Evolutionary conservation across 352 stramenopile genomes (phyloP).

Genomic region (Pythium inflatum): DNA sequence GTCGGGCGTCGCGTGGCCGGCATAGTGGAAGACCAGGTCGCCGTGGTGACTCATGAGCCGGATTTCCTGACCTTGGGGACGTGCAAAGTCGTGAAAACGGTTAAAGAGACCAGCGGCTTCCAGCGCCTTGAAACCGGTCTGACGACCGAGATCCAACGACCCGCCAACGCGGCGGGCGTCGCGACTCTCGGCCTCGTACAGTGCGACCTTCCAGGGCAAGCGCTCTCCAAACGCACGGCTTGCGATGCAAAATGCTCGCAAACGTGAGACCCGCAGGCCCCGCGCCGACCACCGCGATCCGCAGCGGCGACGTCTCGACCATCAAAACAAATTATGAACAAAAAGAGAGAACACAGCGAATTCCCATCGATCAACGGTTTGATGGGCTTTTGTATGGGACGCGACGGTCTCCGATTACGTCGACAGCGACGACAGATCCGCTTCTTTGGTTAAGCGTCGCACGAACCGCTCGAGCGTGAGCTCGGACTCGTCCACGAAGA

Average conservation of each 20-base stretch:
- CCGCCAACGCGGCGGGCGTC: constrained; percentile 19
- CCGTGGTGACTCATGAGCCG: constrained; percentile 16
- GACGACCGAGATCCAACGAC: constrained; percentile 16
- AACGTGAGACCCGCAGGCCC: constrained; percentile 23
- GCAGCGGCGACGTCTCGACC: neutral
- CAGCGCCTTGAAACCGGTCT: constrained; percentile 16
- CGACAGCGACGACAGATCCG: neutral
- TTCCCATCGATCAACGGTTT: neutral
- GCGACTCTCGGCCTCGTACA: constrained; percentile 19
- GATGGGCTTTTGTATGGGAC: constrained; percentile 5
- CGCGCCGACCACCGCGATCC: constrained; percentile 18
- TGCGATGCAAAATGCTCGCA: constrained; percentile 15
- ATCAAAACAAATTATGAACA: constrained; percentile 1
- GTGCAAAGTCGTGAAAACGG: constrained; percentile 28
- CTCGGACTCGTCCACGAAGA: constrained; percentile 17
- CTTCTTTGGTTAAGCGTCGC: neutral
- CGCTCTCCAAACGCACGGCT: neutral
- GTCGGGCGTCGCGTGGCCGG: neutral
- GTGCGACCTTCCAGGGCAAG: neutral
- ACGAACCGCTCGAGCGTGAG: neutral
- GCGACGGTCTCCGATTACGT: neutral
- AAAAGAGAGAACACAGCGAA: neutral
- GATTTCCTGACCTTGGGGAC: constrained; percentile 26
- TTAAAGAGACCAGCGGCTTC: constrained; percentile 21
- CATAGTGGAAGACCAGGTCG: constrained; percentile 13